Percentiles rank a stretch among this genome's conserved stretches.
Evolutionary conservation across 345 rosid genomes (phyloP).

Genomic region (Pelargonium nanum): DNA sequence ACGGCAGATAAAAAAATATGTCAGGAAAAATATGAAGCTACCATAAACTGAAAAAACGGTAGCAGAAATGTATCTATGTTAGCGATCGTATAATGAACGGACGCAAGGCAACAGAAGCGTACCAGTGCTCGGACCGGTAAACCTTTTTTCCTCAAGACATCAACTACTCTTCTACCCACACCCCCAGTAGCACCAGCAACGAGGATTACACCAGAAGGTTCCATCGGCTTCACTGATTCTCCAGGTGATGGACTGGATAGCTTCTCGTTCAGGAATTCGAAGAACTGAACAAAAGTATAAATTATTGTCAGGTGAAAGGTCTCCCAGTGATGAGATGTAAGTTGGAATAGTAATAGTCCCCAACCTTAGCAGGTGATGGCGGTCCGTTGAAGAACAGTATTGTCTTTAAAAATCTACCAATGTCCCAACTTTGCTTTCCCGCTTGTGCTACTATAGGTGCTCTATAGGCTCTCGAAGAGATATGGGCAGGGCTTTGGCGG

Average conservation of each 20-base stretch:
- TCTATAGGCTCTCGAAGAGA: conserved; percentile 22
- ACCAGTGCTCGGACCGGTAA: conserved; percentile 71
- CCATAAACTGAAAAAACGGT: not conserved
- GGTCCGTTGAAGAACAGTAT: conserved; percentile 75
- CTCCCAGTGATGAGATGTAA: not conserved
- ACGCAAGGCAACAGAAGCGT: conserved; percentile 11
- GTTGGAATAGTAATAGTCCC: not conserved
- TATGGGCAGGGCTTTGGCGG: conserved; percentile 21
- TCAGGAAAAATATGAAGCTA: conserved; percentile 1
- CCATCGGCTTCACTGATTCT: conserved; percentile 37
- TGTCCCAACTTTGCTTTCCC: conserved; percentile 66
- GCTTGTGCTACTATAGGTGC: conserved; percentile 28
- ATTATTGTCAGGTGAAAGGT: not conserved
- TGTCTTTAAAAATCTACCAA: conserved; percentile 79
- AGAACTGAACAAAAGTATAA: conserved; percentile 35
- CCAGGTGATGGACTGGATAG: conserved; percentile 41
- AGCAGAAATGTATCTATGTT: no score
- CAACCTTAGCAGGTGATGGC: conserved; percentile 79
- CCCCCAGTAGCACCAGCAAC: conserved; percentile 97
- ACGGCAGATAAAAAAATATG: not conserved
- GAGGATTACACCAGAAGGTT: conserved; percentile 44
- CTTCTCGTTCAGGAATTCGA: conserved; percentile 52
- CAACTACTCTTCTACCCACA: conserved; percentile 81
- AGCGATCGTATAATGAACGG: not conserved
- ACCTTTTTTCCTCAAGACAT: conserved; percentile 53